Conservation (phyloP, 2,329 filamentous ascomycete genomes). For the Arthrocladium fulminans region DNA sequence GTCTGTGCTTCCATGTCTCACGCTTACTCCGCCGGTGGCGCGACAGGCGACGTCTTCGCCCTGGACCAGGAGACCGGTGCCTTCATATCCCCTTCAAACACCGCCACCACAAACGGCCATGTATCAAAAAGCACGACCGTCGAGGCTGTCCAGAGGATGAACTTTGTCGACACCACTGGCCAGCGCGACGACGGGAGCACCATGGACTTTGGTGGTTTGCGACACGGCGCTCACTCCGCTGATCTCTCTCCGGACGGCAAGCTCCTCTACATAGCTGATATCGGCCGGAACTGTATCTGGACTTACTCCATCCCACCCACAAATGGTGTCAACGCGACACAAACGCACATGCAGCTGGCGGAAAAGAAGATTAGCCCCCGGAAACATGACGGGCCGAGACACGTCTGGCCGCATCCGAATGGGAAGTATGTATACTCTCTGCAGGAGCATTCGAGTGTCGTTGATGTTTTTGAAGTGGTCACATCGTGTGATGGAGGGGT, state of each 20-base stretch:
- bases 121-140: neutral
- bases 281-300: slow-evolving; percentile 24
- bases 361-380: slow-evolving; percentile 21
- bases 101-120: neutral
- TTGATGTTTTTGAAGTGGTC: slow-evolving; percentile 21
- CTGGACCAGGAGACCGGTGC: slow-evolving; percentile 17
- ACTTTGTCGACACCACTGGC: slow-evolving; percentile 15
- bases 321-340: too few relatives aligned
- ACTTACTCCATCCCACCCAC: slow-evolving; percentile 16
- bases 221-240: slow-evolving; percentile 23
- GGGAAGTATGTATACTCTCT: slow-evolving; percentile 20
- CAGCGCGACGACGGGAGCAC: slow-evolving; percentile 20
- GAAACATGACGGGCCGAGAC: slow-evolving; percentile 19
- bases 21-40: slow-evolving; percentile 22
- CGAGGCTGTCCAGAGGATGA: slow-evolving; percentile 17
- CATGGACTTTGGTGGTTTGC: slow-evolving; percentile 24
- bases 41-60: slow-evolving; percentile 22
- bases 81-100: slow-evolving; percentile 7
- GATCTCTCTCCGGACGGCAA: slow-evolving; percentile 22
- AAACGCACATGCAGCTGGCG: slow-evolving; percentile 12
- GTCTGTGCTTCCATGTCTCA: slow-evolving; percentile 17
- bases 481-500: slow-evolving; percentile 1
- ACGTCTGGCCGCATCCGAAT: slow-evolving; percentile 22
- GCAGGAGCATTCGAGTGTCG: slow-evolving; percentile 22
- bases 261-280: slow-evolving; percentile 25